Conservation (phyloP, 2,329 filamentous ascomycete genomes). For the Dothideomycetes sp. region DNA sequence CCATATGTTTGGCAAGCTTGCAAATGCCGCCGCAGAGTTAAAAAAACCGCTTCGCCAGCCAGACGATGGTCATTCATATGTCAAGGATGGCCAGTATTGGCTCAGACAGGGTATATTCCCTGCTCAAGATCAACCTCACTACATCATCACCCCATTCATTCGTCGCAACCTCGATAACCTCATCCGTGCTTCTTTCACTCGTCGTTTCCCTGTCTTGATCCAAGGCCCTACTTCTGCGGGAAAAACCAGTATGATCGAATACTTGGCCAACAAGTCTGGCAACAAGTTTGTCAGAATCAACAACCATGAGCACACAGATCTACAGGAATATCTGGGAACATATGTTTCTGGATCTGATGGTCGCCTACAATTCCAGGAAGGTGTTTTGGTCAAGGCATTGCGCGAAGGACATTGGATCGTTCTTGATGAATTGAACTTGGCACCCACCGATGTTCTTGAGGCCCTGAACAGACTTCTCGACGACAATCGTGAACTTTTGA, state of each 20-base stretch:
- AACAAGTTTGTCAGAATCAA: conserved; percentile 98
- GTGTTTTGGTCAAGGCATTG: conserved; percentile 83
- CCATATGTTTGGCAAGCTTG: conserved; percentile 63
- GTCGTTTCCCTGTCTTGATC: conserved; percentile 85
- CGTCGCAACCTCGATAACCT: conserved; percentile 91
- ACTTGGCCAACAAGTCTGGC: conserved; percentile 89
- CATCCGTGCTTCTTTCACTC: conserved; percentile 83
- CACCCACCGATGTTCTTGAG: conserved; percentile 92
- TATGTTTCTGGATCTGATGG: conserved; percentile 83
- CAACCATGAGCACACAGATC: conserved; percentile 96
- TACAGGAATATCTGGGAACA: conserved; percentile 94
- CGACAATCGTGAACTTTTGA: conserved; percentile 89
- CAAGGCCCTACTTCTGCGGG: conserved; percentile 95
- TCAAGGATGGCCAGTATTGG: conserved; percentile 55
- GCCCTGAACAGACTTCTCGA: conserved; percentile 91
- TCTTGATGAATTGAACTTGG: conserved; percentile 91
- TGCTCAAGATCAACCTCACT: conserved; percentile 68
- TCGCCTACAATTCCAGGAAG: conserved; percentile 83
- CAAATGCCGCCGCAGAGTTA: conserved; percentile 62
- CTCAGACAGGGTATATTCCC: conserved; percentile 63
- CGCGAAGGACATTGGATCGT: conserved; percentile 96
- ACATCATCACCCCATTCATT: conserved; percentile 94
- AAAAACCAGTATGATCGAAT: conserved; percentile 99
- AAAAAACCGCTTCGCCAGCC: conserved; percentile 71
- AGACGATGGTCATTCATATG: conserved; percentile 64